A percentile compares a stretch with the other conserved stretches of the same genome.
Evolutionary conservation across 73 alveolate species (phyloP).

Genomic region (Blepharisma japonicum): DNA sequence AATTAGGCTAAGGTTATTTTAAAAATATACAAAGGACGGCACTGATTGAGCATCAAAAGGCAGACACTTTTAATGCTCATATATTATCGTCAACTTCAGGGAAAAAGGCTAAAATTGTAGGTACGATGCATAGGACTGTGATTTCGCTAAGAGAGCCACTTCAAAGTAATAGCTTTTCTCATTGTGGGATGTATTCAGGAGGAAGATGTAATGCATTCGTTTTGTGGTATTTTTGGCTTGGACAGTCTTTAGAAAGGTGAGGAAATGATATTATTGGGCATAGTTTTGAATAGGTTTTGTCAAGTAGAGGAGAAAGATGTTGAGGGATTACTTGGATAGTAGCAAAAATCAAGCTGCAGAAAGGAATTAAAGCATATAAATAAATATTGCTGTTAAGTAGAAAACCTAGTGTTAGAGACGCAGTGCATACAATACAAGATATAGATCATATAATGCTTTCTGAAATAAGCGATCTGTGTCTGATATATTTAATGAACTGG

Average conservation of each 20-base stretch:
- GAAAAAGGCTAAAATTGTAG: background rate
- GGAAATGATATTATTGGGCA: background rate
- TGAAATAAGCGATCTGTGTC: too few relatives aligned
- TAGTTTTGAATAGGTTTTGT: background rate
- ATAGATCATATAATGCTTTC: background rate
- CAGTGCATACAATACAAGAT: background rate
- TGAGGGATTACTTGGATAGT: background rate
- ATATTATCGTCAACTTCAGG: background rate
- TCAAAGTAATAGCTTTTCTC: background rate
- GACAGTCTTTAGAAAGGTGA: background rate
- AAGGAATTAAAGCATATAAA: background rate
- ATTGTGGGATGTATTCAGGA: background rate
- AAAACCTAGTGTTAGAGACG: background rate
- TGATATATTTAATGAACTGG: background rate
- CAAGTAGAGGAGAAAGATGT: background rate
- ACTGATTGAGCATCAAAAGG: background rate
- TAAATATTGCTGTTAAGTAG: background rate
- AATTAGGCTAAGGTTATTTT: background rate
- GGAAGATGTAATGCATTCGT: conserved; percentile 4
- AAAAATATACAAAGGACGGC: background rate
- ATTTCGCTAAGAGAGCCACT: background rate
- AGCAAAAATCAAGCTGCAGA: conserved; percentile 20
- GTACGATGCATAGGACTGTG: background rate
- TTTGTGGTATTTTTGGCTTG: background rate
- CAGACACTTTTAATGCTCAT: conserved; percentile 9